phyloP scores from a whole-genome alignment of 495 filamentous ascomycete species.

The Schizothecium vesticola region DNA sequence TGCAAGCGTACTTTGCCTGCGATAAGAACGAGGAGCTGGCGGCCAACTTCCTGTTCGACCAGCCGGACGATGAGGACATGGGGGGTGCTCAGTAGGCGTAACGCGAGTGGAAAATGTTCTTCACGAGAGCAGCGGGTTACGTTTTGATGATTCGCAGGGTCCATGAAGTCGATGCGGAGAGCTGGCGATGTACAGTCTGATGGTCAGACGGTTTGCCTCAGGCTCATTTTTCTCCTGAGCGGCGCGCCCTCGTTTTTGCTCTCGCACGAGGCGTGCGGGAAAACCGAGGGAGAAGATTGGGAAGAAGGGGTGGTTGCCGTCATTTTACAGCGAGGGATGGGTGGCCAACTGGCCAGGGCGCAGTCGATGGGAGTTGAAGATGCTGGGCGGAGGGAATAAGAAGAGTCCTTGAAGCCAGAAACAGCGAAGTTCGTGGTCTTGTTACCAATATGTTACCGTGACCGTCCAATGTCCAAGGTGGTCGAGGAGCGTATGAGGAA shows the following conservation, averaged over 20 bases:
- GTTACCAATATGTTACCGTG: neutral
- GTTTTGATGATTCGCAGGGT: neutral
- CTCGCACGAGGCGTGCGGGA: neutral
- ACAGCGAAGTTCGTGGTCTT: neutral
- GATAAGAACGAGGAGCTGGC: conserved; percentile 99
- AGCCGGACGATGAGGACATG: conserved; percentile 77
- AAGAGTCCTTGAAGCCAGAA: neutral
- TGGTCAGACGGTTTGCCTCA: neutral
- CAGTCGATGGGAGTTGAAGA: neutral
- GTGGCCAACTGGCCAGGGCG: neutral
- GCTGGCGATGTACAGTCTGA: neutral
- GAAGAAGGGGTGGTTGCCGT: neutral
- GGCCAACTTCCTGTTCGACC: conserved; percentile 96
- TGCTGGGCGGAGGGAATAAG: neutral
- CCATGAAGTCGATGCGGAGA: neutral
- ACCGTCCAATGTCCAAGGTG: neutral
- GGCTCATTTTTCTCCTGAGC: neutral
- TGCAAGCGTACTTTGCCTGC: conserved; percentile 98
- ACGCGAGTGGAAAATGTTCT: neutral
- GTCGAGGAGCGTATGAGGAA: neutral
- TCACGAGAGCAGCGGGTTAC: neutral
- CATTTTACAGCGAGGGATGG: neutral
- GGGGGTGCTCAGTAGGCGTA: conserved; percentile 24
- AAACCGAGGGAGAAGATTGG: neutral
- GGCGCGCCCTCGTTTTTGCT: neutral